phyloP scores from a whole-genome alignment of 2,329 filamentous ascomycete genomes.

The Hirsutella rhossiliensis region DNA sequence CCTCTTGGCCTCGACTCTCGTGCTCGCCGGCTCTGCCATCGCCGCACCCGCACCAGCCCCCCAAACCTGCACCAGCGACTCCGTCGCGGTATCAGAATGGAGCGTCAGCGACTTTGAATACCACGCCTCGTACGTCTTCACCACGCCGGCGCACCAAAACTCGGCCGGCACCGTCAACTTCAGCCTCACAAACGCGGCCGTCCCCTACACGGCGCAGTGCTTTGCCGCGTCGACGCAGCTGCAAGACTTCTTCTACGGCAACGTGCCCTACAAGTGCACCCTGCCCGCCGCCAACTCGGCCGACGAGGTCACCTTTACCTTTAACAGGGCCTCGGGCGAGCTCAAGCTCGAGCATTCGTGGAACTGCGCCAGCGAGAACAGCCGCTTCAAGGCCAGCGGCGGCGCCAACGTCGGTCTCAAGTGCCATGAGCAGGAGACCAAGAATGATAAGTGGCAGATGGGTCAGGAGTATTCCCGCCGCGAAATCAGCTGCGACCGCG shows the following conservation, averaged over 20 bases:
- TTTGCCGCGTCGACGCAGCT: constrained; percentile 27
- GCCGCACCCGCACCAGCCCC: constrained; percentile 8
- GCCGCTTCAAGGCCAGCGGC: constrained; percentile 16
- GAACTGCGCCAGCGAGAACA: constrained; percentile 29
- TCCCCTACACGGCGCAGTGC: constrained; percentile 26
- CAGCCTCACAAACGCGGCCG: constrained; percentile 33
- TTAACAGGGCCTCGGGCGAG: constrained; percentile 19
- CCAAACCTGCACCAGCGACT: constrained; percentile 10
- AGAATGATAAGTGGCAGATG: constrained; percentile 18
- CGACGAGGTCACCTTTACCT: constrained; percentile 28
- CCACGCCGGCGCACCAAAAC: constrained; percentile 38
- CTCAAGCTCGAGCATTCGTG: constrained; percentile 37
- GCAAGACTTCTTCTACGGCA: constrained; percentile 38
- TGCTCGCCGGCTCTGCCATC: constrained; percentile 13
- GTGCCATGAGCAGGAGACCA: constrained; percentile 14
- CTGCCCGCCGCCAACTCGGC: constrained; percentile 11
- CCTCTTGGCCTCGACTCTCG: constrained; percentile 7
- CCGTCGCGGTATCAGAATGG: constrained; percentile 19
- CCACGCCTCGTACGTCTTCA: constrained; percentile 35
- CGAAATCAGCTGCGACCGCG: constrained; percentile 14
- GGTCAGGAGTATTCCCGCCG: constrained; percentile 20
- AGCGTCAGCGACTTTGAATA: constrained; percentile 31
- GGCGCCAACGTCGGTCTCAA: constrained; percentile 13
- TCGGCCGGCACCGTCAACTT: constrained; percentile 34
- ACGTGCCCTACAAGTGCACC: constrained; percentile 29